Conservation (phyloP, 83 land plant species). For the Picea mariana region DNA sequence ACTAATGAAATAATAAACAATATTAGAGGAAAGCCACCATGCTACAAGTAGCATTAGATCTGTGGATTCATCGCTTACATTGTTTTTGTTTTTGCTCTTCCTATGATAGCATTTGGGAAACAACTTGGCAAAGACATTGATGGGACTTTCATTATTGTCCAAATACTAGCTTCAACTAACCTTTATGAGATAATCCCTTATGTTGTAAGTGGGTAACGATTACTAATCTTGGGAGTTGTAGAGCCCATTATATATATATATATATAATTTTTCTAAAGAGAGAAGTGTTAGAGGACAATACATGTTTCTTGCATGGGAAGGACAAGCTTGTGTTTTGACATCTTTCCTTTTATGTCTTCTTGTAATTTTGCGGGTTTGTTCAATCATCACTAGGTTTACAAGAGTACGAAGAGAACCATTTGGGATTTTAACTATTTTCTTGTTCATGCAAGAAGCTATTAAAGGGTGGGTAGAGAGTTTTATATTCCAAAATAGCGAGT, state of each 20-base stretch:
- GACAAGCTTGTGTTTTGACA: constrained; percentile 67
- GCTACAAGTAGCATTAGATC: too few species aligned
- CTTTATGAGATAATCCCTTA: constrained; percentile 68
- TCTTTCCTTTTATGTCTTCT: constrained; percentile 39
- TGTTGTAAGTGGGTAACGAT: constrained; percentile 64
- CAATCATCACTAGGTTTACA: constrained; percentile 80
- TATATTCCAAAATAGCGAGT: background rate
- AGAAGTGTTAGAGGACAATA: constrained; percentile 39
- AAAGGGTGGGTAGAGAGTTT: constrained; percentile 29
- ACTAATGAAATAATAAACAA: too few species aligned
- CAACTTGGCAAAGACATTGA: constrained; percentile 1
- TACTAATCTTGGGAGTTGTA: constrained; percentile 60
- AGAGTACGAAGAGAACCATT: constrained; percentile 90
- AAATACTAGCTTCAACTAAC: constrained; percentile 58
- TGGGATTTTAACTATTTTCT: constrained; percentile 78
- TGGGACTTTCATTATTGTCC: constrained; percentile 56
- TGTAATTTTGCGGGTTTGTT: constrained; percentile 71
- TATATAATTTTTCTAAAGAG: constrained; percentile 58
- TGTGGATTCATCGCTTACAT: too few species aligned
- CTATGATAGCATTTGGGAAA: too few species aligned
- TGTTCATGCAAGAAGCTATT: constrained; percentile 88
- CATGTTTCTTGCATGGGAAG: constrained; percentile 74
- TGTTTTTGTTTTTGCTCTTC: too few species aligned
- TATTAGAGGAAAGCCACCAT: too few species aligned
- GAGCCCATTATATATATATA: constrained; percentile 66